These are phyloP conservation scores for Candolleomyces efflorescens DNA, from an alignment of 768 basidiomycete species.

Conservation along the genomic window DNA sequence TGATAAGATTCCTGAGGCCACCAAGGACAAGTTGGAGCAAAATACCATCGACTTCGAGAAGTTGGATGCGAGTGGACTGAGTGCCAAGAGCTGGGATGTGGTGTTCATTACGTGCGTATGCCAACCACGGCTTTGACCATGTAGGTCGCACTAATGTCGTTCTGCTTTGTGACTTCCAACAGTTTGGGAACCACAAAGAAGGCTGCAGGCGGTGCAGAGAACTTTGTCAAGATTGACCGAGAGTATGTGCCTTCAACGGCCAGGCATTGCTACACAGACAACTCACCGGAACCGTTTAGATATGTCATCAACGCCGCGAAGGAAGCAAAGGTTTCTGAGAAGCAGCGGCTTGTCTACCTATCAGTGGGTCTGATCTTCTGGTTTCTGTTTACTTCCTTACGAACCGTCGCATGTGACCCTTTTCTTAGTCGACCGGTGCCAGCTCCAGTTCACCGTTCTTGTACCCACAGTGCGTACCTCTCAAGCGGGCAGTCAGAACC, in stretches of 20 bases:
- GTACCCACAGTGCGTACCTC: slow-evolving; percentile 39
- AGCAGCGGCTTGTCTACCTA: slow-evolving; percentile 66
- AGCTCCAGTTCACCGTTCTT: slow-evolving; percentile 45
- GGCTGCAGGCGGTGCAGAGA: slow-evolving; percentile 55
- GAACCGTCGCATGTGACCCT: background rate
- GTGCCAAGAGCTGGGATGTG: slow-evolving; percentile 64
- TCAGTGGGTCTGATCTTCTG: slow-evolving; percentile 44
- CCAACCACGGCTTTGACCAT: background rate
- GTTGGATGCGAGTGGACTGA: slow-evolving; percentile 45
- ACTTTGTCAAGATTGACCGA: slow-evolving; percentile 75
- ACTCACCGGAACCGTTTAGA: slow-evolving; percentile 26
- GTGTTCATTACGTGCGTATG: slow-evolving; percentile 62
- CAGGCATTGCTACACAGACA: background rate
- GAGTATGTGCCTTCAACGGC: slow-evolving; percentile 43
- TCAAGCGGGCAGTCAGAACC: background rate
- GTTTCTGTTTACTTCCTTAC: background rate
- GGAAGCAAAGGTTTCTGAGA: slow-evolving; percentile 50
- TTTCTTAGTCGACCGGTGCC: slow-evolving; percentile 42
- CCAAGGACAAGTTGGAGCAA: slow-evolving; percentile 62
- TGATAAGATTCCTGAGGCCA: slow-evolving; percentile 30
- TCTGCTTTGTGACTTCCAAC: background rate
- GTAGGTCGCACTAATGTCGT: background rate
- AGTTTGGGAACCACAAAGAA: slow-evolving; percentile 66
- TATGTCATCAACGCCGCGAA: slow-evolving; percentile 74
- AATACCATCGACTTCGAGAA: slow-evolving; percentile 68